These are phyloP conservation scores for Beta lomatogona DNA, from an alignment of 179 eudicot genomes.

Conservation along the genomic window DNA sequence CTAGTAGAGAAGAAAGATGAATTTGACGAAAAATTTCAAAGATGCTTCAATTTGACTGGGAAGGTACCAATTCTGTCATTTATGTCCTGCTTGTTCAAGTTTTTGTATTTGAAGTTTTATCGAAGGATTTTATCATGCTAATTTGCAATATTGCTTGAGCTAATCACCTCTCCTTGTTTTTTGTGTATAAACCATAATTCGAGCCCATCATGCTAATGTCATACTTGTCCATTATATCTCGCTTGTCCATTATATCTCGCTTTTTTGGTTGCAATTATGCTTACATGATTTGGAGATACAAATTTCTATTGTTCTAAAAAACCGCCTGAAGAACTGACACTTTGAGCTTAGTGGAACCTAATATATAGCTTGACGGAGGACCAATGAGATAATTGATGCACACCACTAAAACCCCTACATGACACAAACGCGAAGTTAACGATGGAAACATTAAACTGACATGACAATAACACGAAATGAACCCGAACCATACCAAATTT, in stretches of 20 bases:
- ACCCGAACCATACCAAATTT: too few relatives aligned
- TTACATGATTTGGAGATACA: not conserved
- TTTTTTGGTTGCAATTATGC: not conserved
- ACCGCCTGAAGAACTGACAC: not conserved
- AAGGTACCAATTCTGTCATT: conserved; percentile 48
- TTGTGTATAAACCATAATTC: not conserved
- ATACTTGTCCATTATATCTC: not conserved
- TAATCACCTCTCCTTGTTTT: not conserved
- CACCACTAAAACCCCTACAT: too few relatives aligned
- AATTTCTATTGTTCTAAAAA: not conserved
- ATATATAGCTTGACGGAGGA: not conserved
- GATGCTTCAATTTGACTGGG: conserved; percentile 61
- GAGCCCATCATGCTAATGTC: not conserved
- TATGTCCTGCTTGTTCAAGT: conserved; percentile 7
- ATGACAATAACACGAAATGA: too few relatives aligned
- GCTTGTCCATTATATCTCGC: not conserved
- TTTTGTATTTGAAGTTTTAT: conserved; percentile 7
- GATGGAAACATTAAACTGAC: too few relatives aligned
- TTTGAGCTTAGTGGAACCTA: not conserved
- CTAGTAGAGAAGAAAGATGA: conserved; percentile 64
- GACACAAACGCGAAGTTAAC: too few relatives aligned
- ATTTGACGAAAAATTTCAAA: conserved; percentile 66
- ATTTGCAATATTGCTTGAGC: conserved; percentile 1
- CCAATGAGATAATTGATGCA: not conserved
- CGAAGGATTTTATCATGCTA: not conserved